Evolutionary conservation across 352 stramenopile species (phyloP).

Genomic region (Phytopythium chamaehyphon): DNA sequence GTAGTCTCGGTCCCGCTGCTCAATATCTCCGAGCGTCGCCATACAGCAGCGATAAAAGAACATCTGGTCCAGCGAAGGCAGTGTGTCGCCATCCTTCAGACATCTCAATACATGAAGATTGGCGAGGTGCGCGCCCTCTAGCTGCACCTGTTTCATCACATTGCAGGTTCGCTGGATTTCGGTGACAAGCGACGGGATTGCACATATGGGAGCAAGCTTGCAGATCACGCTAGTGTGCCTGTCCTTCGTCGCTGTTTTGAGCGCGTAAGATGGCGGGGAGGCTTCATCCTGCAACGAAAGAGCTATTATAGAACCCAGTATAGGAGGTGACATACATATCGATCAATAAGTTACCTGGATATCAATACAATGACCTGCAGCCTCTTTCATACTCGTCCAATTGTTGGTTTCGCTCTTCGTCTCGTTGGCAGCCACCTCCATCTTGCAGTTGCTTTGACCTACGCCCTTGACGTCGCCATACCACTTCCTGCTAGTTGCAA

Average conservation of each 20-base stretch:
- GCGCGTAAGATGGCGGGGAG: not conserved
- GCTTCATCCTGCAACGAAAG: no score
- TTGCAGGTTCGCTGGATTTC: constrained; percentile 3
- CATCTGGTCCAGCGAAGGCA: constrained; percentile 4
- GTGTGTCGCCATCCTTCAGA: constrained; percentile 1
- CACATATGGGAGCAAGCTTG: constrained; percentile 9
- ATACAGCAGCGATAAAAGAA: constrained; percentile 10
- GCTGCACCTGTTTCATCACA: constrained; percentile 12
- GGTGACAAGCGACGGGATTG: not conserved
- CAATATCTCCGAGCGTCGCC: constrained; percentile 1
- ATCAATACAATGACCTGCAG: no score
- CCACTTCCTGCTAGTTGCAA: no score
- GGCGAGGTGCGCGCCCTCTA: constrained; percentile 8
- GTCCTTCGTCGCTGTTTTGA: constrained; percentile 1
- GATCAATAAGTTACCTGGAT: no score
- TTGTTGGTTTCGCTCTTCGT: no score
- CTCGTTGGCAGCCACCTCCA: no score
- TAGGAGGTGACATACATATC: no score
- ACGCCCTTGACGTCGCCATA: no score
- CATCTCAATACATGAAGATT: constrained; percentile 10
- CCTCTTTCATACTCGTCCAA: no score
- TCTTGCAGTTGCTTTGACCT: no score
- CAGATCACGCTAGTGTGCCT: constrained; percentile 7
- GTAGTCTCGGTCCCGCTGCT: not conserved
- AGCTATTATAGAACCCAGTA: no score